These are phyloP conservation scores for Puccinia novopanici DNA, from an alignment of 1,284 basidiomycete genomes.

Conservation along the genomic window DNA sequence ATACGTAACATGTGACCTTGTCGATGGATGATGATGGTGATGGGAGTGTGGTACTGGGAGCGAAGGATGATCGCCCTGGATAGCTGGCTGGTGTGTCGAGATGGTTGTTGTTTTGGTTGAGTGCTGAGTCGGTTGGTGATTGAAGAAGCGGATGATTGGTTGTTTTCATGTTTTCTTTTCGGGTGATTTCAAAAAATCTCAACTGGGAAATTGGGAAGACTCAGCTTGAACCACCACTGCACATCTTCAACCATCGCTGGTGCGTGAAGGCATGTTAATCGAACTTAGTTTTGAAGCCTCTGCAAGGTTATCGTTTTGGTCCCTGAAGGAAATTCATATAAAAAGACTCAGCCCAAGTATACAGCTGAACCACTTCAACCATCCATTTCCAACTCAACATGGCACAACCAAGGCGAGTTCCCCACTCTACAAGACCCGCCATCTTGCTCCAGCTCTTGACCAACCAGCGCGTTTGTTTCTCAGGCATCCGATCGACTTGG, in stretches of 20 bases:
- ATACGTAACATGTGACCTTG: neutral
- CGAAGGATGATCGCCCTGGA: no score
- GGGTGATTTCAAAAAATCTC: no score
- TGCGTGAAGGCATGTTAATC: no score
- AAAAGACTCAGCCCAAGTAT: neutral
- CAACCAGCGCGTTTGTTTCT: no score
- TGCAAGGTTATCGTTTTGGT: no score
- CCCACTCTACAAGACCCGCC: neutral
- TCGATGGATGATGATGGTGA: neutral
- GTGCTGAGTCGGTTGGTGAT: neutral
- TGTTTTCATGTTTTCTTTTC: neutral
- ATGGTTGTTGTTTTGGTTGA: no score
- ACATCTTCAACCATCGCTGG: no score
- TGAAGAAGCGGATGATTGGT: neutral
- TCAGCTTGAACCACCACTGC: no score
- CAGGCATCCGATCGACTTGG: slow-evolving; percentile 65
- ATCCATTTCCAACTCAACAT: slow-evolving; percentile 10
- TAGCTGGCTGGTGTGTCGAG: no score
- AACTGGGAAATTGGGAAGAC: no score
- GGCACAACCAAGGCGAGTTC: neutral
- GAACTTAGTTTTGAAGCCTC: no score
- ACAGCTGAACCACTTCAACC: neutral
- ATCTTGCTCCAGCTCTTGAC: neutral
- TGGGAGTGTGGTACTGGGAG: neutral
- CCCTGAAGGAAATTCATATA: no score